Conservation (phyloP, 495 filamentous ascomycete genomes). For the Delitschia confertaspora region DNA sequence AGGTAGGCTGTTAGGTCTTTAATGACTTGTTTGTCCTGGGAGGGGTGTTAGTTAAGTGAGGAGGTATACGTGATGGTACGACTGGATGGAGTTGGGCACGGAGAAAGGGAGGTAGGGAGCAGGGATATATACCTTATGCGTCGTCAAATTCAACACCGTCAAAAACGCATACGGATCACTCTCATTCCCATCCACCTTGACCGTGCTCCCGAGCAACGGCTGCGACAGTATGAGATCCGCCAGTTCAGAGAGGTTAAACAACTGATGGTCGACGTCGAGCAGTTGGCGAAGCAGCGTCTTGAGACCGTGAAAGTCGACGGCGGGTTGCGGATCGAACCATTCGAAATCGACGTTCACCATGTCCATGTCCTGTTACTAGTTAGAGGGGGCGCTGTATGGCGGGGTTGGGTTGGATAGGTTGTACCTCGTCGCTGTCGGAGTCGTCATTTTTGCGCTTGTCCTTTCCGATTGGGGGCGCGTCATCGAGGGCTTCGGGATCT, state of each 20-base stretch:
- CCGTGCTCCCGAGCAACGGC: slow-evolving; percentile 79
- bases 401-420: not conserved
- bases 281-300: slow-evolving; percentile 86
- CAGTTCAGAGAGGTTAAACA: slow-evolving; percentile 80
- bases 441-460: slow-evolving; percentile 21
- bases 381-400: slow-evolving; percentile 7
- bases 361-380: slow-evolving; percentile 58
- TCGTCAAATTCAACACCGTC: slow-evolving; percentile 74
- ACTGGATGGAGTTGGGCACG: not conserved
- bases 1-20: slow-evolving; percentile 61
- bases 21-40: slow-evolving; percentile 24
- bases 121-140: slow-evolving; percentile 50
- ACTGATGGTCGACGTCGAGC: slow-evolving; percentile 76
- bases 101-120: not conserved
- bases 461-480: slow-evolving; percentile 15
- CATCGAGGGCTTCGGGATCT: slow-evolving; percentile 18
- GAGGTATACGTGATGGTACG: too few relatives aligned
- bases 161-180: slow-evolving; percentile 92
- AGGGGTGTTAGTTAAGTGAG: not conserved
- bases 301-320: slow-evolving; percentile 89
- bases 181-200: slow-evolving; percentile 91
- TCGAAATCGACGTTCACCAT: slow-evolving; percentile 96
- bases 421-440: slow-evolving; percentile 25
- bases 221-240: slow-evolving; percentile 84
- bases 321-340: slow-evolving; percentile 88